A percentile compares a stretch with the other conserved stretches of the same genome.
These are phyloP conservation scores for Ustilago tritici DNA, from an alignment of 1,284 basidiomycete genomes.

Conservation along the genomic window DNA sequence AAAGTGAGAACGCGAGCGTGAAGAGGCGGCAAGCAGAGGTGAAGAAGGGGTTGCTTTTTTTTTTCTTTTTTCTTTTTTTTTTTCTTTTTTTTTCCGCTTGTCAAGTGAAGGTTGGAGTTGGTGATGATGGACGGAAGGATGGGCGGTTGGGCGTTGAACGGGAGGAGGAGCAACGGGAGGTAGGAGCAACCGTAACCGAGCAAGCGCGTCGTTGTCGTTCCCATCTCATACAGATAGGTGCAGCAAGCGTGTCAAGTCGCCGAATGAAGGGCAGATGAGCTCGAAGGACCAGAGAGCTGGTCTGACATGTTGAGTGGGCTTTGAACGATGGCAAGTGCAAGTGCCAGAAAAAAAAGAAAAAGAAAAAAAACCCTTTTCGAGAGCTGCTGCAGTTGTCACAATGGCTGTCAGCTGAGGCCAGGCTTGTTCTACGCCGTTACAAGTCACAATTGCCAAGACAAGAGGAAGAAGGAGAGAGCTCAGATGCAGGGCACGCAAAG, in stretches of 20 bases:
- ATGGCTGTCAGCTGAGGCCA: conserved; percentile 5
- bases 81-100: no score
- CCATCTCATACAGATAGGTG: conserved; percentile 10
- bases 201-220: not conserved
- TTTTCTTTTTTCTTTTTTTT: no score
- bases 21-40: not conserved
- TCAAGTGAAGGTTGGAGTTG: no score
- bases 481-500: not conserved
- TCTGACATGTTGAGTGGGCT: no score
- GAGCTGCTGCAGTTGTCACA: not conserved
- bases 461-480: not conserved
- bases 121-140: not conserved
- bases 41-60: no score
- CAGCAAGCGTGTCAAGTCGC: not conserved
- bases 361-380: no score
- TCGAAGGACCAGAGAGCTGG: no score
- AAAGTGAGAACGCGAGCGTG: conserved; percentile 5
- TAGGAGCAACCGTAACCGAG: not conserved
- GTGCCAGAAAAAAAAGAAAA: no score
- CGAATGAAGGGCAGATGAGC: not conserved
- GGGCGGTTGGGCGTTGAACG: not conserved
- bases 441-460: not conserved
- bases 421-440: no score
- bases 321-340: no score
- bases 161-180: not conserved